Percentiles rank a stretch among this genome's conserved stretches.
These are phyloP conservation scores for Trametes maxima DNA, from an alignment of 768 basidiomycete genomes.

Conservation along the genomic window DNA sequence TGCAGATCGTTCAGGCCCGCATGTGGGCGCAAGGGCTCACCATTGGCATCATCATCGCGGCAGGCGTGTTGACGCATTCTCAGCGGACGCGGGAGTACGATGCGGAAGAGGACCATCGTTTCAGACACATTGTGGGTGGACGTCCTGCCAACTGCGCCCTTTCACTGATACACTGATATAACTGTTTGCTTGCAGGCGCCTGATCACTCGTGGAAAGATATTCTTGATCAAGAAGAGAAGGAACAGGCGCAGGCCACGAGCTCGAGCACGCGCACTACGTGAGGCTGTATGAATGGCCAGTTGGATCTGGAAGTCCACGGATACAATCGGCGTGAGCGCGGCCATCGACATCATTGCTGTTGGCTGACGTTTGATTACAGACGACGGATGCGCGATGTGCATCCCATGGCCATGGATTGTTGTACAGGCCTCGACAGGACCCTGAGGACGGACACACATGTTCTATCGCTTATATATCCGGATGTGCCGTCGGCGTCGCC, in stretches of 20 bases:
- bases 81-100: slow-evolving; percentile 41
- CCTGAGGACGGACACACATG: no score
- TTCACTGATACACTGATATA: slow-evolving; percentile 8
- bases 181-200: slow-evolving; percentile 7
- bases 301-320: no score
- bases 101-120: slow-evolving; percentile 34
- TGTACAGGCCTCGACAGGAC: no score
- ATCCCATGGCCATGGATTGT: no score
- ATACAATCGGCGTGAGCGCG: no score
- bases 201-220: slow-evolving; percentile 39
- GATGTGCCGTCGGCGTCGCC: no score
- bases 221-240: slow-evolving; percentile 28
- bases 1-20: slow-evolving; percentile 73
- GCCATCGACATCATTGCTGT: no score
- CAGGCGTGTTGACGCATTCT: slow-evolving; percentile 53
- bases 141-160: background rate
- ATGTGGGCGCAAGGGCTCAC: slow-evolving; percentile 19
- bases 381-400: no score
- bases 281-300: background rate
- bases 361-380: no score
- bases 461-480: no score
- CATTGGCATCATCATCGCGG: slow-evolving; percentile 14
- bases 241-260: slow-evolving; percentile 12
- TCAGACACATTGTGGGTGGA: slow-evolving; percentile 29
- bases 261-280: slow-evolving; percentile 6